These are phyloP conservation scores for Beta macrorhiza DNA, from an alignment of 179 eudicot genomes.

Conservation along the genomic window DNA sequence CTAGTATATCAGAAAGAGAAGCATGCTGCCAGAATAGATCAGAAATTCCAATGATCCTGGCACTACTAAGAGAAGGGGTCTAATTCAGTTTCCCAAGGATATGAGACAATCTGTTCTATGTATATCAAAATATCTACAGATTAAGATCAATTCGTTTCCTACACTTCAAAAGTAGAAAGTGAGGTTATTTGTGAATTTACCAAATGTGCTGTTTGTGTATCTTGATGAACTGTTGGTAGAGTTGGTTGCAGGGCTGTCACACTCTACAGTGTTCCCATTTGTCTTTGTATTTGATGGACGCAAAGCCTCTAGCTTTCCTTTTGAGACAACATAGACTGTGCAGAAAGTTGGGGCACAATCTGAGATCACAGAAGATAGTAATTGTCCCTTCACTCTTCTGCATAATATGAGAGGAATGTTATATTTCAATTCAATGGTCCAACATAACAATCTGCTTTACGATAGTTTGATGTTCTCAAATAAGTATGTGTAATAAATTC, in stretches of 20 bases:
- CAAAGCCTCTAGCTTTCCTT: constrained; percentile 73
- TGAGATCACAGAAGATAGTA: constrained; percentile 63
- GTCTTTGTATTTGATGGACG: constrained; percentile 63
- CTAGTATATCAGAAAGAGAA: not conserved
- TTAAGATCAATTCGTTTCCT: not conserved
- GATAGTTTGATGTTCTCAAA: not conserved
- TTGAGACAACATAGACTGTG: constrained; percentile 77
- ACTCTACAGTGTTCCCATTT: constrained; percentile 36
- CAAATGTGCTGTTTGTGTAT: constrained; percentile 49
- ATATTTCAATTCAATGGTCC: not conserved
- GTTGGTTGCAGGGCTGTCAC: constrained; percentile 46
- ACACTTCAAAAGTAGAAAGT: not conserved
- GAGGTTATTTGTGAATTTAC: constrained; percentile 22
- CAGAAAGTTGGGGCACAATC: constrained; percentile 65
- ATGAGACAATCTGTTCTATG: not conserved
- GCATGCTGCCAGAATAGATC: not conserved
- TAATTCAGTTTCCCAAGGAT: not conserved
- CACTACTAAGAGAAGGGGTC: not conserved
- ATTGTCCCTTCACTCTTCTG: constrained; percentile 49
- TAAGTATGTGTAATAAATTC: not conserved
- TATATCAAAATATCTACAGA: too few relatives aligned
- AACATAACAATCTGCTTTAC: not conserved
- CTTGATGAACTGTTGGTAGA: constrained; percentile 53
- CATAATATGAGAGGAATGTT: constrained; percentile 9
- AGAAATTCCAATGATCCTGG: not conserved